A percentile compares a stretch with the other conserved stretches of the same genome.
Conservation (phyloP, 805 yeast genomes). For the Lipomyces sp. region DNA sequence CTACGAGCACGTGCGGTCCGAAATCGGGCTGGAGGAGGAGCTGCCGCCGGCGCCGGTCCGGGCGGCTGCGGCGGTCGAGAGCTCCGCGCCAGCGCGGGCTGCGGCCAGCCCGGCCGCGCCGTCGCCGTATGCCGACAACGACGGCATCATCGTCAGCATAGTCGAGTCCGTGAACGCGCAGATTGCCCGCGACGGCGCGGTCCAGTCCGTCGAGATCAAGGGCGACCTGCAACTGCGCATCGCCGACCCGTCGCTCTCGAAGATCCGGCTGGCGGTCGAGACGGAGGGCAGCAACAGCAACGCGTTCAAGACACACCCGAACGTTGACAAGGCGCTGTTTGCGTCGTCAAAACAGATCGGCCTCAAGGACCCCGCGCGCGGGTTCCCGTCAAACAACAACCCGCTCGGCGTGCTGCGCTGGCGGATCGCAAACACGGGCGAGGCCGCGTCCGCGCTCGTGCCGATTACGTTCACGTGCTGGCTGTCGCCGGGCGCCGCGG, state of each 20-base stretch:
- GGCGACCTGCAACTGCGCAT: constrained; percentile 90
- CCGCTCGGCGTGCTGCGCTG: constrained; percentile 89
- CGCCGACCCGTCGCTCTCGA: constrained; percentile 68
- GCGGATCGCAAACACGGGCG: constrained; percentile 69
- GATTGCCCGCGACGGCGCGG: constrained; percentile 75
- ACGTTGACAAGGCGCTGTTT: constrained; percentile 78
- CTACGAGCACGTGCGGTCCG: constrained; percentile 34
- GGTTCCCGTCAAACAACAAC: constrained; percentile 90
- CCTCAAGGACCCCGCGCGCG: constrained; percentile 69
- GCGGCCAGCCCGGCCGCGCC: constrained; percentile 7
- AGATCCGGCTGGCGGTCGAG: constrained; percentile 56
- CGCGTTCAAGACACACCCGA: constrained; percentile 93
- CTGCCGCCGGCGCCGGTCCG: constrained; percentile 34
- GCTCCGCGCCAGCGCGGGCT: constrained; percentile 25
- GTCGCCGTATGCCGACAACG: constrained; percentile 42
- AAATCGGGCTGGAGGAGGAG: constrained; percentile 34
- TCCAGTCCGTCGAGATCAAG: constrained; percentile 62
- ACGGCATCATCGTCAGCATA: constrained; percentile 74
- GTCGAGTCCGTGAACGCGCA: constrained; percentile 77
- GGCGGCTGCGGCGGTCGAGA: constrained; percentile 29
- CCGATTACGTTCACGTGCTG: constrained; percentile 82
- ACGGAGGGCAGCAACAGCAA: constrained; percentile 48
- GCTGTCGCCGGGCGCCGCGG: constrained; percentile 64
- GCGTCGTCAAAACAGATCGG: constrained; percentile 56
- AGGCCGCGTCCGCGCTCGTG: constrained; percentile 47